phyloP scores from a whole-genome alignment of 805 yeast genomes.

The Cyberlindnera subsufficiens region DNA sequence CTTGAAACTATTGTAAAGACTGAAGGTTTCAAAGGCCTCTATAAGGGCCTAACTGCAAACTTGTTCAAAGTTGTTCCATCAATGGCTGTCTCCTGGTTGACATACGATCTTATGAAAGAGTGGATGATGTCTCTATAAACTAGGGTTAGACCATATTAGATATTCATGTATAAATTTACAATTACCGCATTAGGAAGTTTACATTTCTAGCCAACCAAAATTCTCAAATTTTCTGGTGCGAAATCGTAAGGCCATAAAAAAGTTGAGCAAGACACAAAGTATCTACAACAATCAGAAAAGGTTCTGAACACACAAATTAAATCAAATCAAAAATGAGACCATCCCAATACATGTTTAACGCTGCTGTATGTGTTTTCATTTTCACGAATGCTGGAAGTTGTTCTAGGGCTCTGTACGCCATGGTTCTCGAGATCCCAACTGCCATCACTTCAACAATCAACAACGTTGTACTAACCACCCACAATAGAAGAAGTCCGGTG shows the following conservation, averaged over 20 bases:
- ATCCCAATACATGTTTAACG: constrained; percentile 38
- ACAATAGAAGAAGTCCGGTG: constrained; percentile 31
- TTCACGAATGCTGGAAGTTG: not conserved
- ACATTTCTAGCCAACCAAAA: constrained; percentile 12
- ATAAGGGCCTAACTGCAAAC: constrained; percentile 73
- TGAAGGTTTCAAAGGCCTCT: constrained; percentile 73
- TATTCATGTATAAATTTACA: not conserved
- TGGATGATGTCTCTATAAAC: constrained; percentile 12
- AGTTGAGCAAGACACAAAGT: constrained; percentile 2
- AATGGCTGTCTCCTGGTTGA: constrained; percentile 94
- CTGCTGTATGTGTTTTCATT: constrained; percentile 35
- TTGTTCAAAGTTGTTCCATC: constrained; percentile 88
- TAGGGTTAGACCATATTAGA: not conserved
- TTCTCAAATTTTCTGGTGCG: not conserved
- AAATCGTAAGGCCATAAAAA: constrained; percentile 2
- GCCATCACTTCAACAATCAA: not conserved
- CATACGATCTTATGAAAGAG: constrained; percentile 68
- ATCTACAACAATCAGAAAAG: not conserved
- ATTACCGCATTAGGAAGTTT: constrained; percentile 8
- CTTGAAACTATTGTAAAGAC: constrained; percentile 55
- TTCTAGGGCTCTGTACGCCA: too few species aligned
- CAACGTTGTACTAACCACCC: constrained; percentile 10
- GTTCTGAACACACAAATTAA: not conserved
- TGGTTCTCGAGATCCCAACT: not conserved
- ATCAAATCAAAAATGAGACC: constrained; percentile 38